phyloP scores from a whole-genome alignment of 2,329 filamentous ascomycete species.

The Venturia oleaginea region DNA sequence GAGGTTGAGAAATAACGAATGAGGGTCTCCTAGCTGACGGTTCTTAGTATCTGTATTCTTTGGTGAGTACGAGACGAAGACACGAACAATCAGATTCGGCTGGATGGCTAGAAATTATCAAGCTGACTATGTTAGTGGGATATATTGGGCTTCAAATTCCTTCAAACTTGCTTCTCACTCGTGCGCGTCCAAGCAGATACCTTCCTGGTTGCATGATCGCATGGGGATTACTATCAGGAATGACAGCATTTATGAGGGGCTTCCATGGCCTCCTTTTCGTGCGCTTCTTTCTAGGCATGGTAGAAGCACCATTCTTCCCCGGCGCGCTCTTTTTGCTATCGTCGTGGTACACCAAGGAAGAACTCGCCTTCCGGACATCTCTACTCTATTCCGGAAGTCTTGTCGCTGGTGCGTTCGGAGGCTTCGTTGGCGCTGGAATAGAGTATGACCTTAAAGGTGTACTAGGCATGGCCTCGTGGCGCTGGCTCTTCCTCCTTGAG shows the following conservation, averaged over 20 bases:
- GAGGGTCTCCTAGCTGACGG: slow-evolving; percentile 41
- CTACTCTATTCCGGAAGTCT: slow-evolving; percentile 31
- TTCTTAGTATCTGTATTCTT: background rate
- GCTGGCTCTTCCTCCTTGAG: slow-evolving; percentile 36
- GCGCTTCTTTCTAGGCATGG: slow-evolving; percentile 31
- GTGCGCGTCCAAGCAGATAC: slow-evolving; percentile 21
- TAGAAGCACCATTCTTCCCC: slow-evolving; percentile 27
- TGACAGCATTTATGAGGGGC: slow-evolving; percentile 25
- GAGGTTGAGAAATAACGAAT: slow-evolving; percentile 36
- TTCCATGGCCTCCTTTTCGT: slow-evolving; percentile 30
- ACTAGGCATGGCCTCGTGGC: slow-evolving; percentile 32
- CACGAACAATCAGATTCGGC: too few relatives aligned
- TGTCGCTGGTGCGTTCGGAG: slow-evolving; percentile 33
- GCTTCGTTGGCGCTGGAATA: slow-evolving; percentile 31
- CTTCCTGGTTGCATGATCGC: slow-evolving; percentile 27
- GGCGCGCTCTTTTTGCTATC: slow-evolving; percentile 29
- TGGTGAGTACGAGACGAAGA: background rate
- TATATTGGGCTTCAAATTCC: slow-evolving; percentile 21
- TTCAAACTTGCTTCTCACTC: slow-evolving; percentile 29
- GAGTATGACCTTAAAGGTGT: slow-evolving; percentile 29
- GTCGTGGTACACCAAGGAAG: slow-evolving; percentile 28
- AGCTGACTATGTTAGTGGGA: background rate
- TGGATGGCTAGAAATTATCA: background rate
- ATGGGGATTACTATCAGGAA: slow-evolving; percentile 32
- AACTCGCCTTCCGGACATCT: slow-evolving; percentile 31